Evolutionary conservation across 495 filamentous ascomycete genomes (phyloP), one percentile per base, ranked within the genome.

Genomic region (Xylaria scruposa): DNA sequence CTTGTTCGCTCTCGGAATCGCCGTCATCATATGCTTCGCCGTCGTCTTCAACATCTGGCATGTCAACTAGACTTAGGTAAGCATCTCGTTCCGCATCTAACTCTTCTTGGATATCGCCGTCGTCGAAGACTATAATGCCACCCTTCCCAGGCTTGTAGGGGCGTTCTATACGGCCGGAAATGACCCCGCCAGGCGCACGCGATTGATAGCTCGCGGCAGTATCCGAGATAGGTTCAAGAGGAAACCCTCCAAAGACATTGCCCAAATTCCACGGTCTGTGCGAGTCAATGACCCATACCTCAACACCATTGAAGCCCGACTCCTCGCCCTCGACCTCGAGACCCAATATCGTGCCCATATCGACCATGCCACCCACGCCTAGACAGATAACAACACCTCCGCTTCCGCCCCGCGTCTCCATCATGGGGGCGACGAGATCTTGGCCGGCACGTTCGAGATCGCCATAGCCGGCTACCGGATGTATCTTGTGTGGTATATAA

Each of bases 401-500:
- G 56, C 85, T 89, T 4, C 94, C 94, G 12, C 94, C 94, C 70
- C 91, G 85, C 38, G 87, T 87, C 78, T 90, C 90, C 83, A 91
- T 92, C 94, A 97, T 95, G 10, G 93, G 93, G 60, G 83, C 85
- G 67, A 97, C 89, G 62, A 96, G 85, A 72, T 93, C 90, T 78
- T 89, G 85, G 38, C 94, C 94, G 36, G 89, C 90, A 75, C 90
- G 89, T 76, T 92, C 85, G 47, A 99, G 90, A 77, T 98, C 96
- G 73, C 89, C 91, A 90, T 98, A 98, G 42, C 96, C 96, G 19
- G 92, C 88, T 46, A 99, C 91, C 5, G 97, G 96, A 75, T 97
- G 93, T 72, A 98, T 97, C 85, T 97, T 98, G 83, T 98, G 95
- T n/a, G 91, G 91, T 74, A 99, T 97, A 78, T 95, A 98, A 85